A percentile compares a stretch with the other conserved stretches of the same genome.
Evolutionary conservation across 1,139 yeast genomes (phyloP).

Genomic region (Magnusiomyces tetraspermus): DNA sequence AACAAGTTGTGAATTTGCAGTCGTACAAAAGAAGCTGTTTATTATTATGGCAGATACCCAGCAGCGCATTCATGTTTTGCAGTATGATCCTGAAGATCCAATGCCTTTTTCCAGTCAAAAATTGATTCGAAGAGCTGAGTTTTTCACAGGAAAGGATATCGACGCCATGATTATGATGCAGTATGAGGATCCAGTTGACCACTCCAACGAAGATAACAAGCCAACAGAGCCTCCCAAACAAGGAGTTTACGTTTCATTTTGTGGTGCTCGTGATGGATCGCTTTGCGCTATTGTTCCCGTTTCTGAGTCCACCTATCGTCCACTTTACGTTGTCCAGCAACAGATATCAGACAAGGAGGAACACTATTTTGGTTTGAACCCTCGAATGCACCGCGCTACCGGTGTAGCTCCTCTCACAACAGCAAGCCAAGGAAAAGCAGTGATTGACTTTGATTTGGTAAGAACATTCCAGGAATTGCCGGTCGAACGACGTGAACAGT

Average conservation of each 20-base stretch:
- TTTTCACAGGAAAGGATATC: conserved; percentile 56
- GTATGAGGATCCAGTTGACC: conserved; percentile 23
- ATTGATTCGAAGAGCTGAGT: conserved; percentile 59
- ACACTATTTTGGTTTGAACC: conserved; percentile 74
- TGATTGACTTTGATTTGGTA: conserved; percentile 25
- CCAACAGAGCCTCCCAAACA: background rate
- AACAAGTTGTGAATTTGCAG: conserved; percentile 56
- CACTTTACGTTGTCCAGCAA: conserved; percentile 79
- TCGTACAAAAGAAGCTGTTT: conserved; percentile 58
- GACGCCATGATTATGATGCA: conserved; percentile 53
- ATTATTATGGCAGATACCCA: conserved; percentile 64
- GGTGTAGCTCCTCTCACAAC: conserved; percentile 13
- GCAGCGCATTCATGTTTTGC: conserved; percentile 61
- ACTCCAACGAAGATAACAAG: conserved; percentile 15
- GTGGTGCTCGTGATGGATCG: conserved; percentile 73
- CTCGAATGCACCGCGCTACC: conserved; percentile 35
- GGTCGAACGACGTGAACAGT: conserved; percentile 23
- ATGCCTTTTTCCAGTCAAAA: conserved; percentile 71
- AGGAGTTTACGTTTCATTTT: conserved; percentile 37
- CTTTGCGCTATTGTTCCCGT: conserved; percentile 68
- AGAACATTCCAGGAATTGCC: conserved; percentile 21
- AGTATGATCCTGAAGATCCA: conserved; percentile 90
- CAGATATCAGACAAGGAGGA: conserved; percentile 70
- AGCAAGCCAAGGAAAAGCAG: conserved; percentile 13
- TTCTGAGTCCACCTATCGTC: conserved; percentile 62